Percentiles rank a stretch among this genome's conserved stretches.
Conservation (phyloP, 2,329 filamentous ascomycete genomes). For the Claviceps pazoutovae region DNA sequence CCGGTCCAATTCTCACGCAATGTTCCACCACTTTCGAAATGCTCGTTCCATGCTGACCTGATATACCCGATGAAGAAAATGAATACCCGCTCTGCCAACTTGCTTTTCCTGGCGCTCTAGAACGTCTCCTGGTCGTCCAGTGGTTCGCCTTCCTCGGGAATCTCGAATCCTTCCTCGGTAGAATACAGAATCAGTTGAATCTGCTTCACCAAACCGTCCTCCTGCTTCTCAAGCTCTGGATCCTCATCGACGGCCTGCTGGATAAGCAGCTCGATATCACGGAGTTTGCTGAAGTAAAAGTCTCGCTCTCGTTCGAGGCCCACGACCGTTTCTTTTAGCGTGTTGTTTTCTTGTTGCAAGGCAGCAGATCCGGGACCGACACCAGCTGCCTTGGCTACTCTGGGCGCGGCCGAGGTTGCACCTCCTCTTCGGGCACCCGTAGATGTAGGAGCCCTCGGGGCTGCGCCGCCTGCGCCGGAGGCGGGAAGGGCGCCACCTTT, state of each 20-base stretch:
- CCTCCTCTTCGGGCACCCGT: slow-evolving; percentile 40
- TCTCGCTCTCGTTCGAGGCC: slow-evolving; percentile 92
- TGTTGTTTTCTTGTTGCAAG: slow-evolving; percentile 71
- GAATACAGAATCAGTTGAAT: slow-evolving; percentile 96
- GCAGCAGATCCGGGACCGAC: slow-evolving; percentile 51
- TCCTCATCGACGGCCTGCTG: slow-evolving; percentile 89
- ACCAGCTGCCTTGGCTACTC: slow-evolving; percentile 33
- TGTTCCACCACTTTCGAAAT: background rate
- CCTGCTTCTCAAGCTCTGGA: slow-evolving; percentile 85
- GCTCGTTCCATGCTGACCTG: background rate
- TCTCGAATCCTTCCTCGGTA: slow-evolving; percentile 86
- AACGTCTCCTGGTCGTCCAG: slow-evolving; percentile 72
- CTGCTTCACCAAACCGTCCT: slow-evolving; percentile 81
- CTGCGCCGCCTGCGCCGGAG: slow-evolving; percentile 19
- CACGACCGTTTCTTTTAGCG: slow-evolving; percentile 87
- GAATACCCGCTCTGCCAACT: background rate
- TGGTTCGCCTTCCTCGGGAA: slow-evolving; percentile 63
- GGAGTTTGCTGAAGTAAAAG: slow-evolving; percentile 98
- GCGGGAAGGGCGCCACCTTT: slow-evolving; percentile 58
- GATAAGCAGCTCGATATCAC: slow-evolving; percentile 89
- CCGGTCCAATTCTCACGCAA: background rate
- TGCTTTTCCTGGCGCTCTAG: slow-evolving; percentile 20
- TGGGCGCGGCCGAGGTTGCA: slow-evolving; percentile 38
- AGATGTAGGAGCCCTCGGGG: slow-evolving; percentile 34
- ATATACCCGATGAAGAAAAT: background rate